Base-by-base conservation (phyloP, 2,329 filamentous ascomycete genomes). In the Fusarium falciforme region DNA sequence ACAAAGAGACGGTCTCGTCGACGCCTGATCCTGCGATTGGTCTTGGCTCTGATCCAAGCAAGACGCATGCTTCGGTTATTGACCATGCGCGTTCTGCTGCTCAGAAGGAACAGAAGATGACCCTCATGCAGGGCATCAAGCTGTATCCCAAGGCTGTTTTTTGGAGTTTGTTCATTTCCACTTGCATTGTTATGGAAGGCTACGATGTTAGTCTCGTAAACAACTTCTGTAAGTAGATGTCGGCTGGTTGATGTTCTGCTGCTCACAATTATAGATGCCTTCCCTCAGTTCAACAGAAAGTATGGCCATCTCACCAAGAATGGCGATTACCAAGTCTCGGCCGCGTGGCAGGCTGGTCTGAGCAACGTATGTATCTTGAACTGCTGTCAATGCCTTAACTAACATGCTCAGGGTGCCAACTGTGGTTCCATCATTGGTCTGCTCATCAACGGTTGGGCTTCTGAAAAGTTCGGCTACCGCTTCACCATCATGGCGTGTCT, bases 101-200 rank as follows among this genome's bases (percentile, higher is more conserved):
- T 2, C 29, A 57, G 2, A 76, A 76, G 70, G 74, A 76, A 22
- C 74, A 76, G 31, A 71, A 63, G 0, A 76, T 76, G 74, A 76
- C 74, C 54, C 74, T 76, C 25, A 66, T 73, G 54, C 74, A 76
- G 71, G 74, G 74, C 35, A 66, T 76, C 47, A 75, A 49, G 25
- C 64, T 76, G 52, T 76, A 76, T 58, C 74, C 74, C 29, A 76
- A 76, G 62, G 74, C 74, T 52, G 67, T 76, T 2, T 69, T 17
- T 4, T 76, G 74, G 74, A 76, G 74, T 38, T 11, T 76, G 4
- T 63, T 76, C 7, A 76, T 76, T 29, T 76, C 74, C 2, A 76
- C 74, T 10, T 76, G 71, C 20, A 76, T 76, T 60, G 74, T 76
- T 16, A 76, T 76, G 74, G 74, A 76, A 54, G 74, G 74, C 10